phyloP scores from a whole-genome alignment of 192 early-diverging fungal species.

The Mortierella alpina region DNA sequence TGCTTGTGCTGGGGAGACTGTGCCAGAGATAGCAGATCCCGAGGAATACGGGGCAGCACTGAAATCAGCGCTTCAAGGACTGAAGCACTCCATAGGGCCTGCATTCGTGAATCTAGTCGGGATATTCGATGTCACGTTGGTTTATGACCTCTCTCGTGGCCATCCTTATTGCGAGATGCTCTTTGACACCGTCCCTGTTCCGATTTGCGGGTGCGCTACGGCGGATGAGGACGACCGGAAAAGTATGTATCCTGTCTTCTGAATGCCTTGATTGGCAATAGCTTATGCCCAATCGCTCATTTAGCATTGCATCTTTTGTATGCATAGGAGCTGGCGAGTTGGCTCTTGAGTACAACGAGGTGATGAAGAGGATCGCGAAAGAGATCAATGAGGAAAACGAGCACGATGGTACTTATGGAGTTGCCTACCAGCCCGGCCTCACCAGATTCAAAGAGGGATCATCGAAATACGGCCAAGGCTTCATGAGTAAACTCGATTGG shows the following conservation, averaged over 20 bases:
- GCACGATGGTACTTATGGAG: slow-evolving; percentile 45
- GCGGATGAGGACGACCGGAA: slow-evolving; percentile 47
- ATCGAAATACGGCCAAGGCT: slow-evolving; percentile 58
- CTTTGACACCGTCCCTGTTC: slow-evolving; percentile 57
- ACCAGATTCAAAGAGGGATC: slow-evolving; percentile 54
- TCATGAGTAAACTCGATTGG: slow-evolving; percentile 65
- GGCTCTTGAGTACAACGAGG: slow-evolving; percentile 26
- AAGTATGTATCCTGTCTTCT: slow-evolving; percentile 31
- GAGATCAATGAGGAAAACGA: slow-evolving; percentile 42
- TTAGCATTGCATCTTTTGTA: neutral
- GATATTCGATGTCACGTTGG: slow-evolving; percentile 61
- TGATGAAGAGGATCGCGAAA: slow-evolving; percentile 28
- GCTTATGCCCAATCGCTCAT: neutral
- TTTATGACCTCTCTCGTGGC: slow-evolving; percentile 63
- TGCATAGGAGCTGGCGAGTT: slow-evolving; percentile 33
- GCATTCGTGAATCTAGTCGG: slow-evolving; percentile 65
- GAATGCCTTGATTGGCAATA: neutral
- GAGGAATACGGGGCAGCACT: slow-evolving; percentile 57
- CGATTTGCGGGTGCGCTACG: slow-evolving; percentile 61
- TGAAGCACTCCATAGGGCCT: slow-evolving; percentile 53
- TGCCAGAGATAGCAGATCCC: slow-evolving; percentile 55
- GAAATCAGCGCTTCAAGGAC: slow-evolving; percentile 39
- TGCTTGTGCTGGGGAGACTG: slow-evolving; percentile 45
- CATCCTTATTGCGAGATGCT: slow-evolving; percentile 63
- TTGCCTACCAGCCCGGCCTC: slow-evolving; percentile 59